A percentile compares a stretch with the other conserved stretches of the same genome.
Evolutionary conservation across 352 stramenopile species (phyloP).

Genomic region (Globisporangium nodosum): DNA sequence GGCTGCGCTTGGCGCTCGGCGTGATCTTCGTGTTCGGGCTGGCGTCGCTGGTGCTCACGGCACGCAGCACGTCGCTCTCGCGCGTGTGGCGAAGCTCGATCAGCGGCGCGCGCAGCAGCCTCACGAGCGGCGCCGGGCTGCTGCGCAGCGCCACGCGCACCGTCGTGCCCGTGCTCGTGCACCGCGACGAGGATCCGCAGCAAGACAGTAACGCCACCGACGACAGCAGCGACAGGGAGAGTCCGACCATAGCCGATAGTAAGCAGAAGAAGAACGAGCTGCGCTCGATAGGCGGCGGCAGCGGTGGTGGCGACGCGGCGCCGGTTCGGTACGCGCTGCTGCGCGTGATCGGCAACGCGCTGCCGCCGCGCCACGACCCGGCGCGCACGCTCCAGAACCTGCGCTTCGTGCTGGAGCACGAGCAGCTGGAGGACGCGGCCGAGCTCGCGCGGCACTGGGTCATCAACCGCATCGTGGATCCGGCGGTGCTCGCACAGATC

Average conservation of each 20-base stretch:
- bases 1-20: conserved; percentile 6
- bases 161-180: conserved; percentile 12
- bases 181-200: conserved; percentile 7
- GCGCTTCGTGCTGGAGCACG: conserved; percentile 45
- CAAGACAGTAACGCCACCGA: conserved; percentile 10
- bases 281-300: neutral
- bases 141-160: conserved; percentile 11
- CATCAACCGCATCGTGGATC: conserved; percentile 41
- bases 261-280: neutral
- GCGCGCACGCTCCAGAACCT: conserved; percentile 34
- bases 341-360: conserved; percentile 40
- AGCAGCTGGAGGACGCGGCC: conserved; percentile 24
- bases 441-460: conserved; percentile 39
- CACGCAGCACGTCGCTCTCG: conserved; percentile 10
- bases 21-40: conserved; percentile 18
- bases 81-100: conserved; percentile 7
- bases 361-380: conserved; percentile 49
- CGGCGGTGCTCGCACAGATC: conserved; percentile 19
- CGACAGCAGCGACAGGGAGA: neutral
- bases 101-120: neutral
- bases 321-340: conserved; percentile 25
- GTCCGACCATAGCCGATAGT: neutral
- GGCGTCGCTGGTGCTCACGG: conserved; percentile 11
- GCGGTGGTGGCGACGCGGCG: neutral
- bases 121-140: neutral